Evolutionary conservation across 352 stramenopile genomes (phyloP).

Genomic region (Globisporangium acanthophoron): DNA sequence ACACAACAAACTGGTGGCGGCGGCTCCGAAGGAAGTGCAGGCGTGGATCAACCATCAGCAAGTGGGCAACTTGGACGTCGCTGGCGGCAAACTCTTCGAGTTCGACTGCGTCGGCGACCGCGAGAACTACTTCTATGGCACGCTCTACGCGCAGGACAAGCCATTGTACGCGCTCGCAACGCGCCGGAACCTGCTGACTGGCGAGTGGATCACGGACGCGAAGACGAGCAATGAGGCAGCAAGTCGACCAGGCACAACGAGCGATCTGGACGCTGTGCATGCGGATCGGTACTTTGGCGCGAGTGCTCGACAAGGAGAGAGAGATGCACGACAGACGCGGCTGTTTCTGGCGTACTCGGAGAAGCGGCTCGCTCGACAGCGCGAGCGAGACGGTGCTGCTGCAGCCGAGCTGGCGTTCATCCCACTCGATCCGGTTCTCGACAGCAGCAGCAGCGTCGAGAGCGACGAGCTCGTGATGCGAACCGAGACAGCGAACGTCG

Average conservation of each 20-base stretch:
- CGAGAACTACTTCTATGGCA: slow-evolving; percentile 67
- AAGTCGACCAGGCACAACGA: slow-evolving; percentile 1
- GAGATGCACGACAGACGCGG: slow-evolving; percentile 29
- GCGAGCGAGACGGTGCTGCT: background rate
- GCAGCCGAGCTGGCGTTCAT: slow-evolving; percentile 51
- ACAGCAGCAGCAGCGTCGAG: slow-evolving; percentile 3
- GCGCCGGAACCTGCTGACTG: slow-evolving; percentile 35
- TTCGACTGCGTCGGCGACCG: slow-evolving; percentile 57
- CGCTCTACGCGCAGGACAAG: slow-evolving; percentile 55
- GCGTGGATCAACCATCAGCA: slow-evolving; percentile 9
- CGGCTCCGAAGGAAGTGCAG: slow-evolving; percentile 7
- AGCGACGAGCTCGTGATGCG: slow-evolving; percentile 18
- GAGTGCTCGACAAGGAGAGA: slow-evolving; percentile 35
- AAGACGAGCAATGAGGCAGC: background rate
- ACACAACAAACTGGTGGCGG: background rate
- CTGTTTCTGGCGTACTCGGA: slow-evolving; percentile 71
- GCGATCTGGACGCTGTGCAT: background rate
- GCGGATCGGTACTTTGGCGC: slow-evolving; percentile 50
- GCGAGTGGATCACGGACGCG: slow-evolving; percentile 28
- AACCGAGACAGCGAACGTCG: slow-evolving; percentile 60
- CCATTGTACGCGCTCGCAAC: slow-evolving; percentile 59
- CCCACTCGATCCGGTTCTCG: slow-evolving; percentile 45
- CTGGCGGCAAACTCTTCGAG: slow-evolving; percentile 45
- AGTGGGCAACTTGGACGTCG: background rate
- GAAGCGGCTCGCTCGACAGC: slow-evolving; percentile 26